Base-by-base conservation (phyloP, 192 early-diverging fungal species). In the Chytriomyces sp. region DNA sequence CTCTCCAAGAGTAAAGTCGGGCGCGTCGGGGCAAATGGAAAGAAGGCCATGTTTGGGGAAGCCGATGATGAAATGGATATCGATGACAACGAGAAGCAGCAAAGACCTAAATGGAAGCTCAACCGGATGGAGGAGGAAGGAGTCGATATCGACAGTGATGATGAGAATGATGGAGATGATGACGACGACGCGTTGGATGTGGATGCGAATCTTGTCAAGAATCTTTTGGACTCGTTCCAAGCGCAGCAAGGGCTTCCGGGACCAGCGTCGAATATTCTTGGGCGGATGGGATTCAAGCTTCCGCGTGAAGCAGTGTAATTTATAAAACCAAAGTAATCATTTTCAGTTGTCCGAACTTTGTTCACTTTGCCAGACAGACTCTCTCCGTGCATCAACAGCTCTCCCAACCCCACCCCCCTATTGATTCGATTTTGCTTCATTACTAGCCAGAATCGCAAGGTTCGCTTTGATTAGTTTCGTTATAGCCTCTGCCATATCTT, bases 161-260 rank as follows among this genome's bases (percentile, higher is more conserved):
- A 77, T 49, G 69, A 78, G 16, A 61, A 71, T 10, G 69, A 66
- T 47, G 75, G 75, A 9, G 57, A 70, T 0, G 79, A 66, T 61
- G 65, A 61, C 53, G 77, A 81, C 7, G 46, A 61, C 0, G 53
- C 3, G 53, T 91, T 97, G 7, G 88, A 96, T 78, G 65, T 96
- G 13, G 93, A 97, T 72, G 75, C 94, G 10, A 98, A 95, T 69
- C 76, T 97, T 47, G 93, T 95, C n/a, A 89, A 92, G 73, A 99
- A 98, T 81, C 83, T 99, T 69, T 82, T 98, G 23, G 91, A 94
- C 78, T 95, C 94, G 69, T 97, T 97, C 81, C 88, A 90, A 76
- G 86, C 94, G n/a, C 97, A 99, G 81, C 85, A 96, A 76, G 97
- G 97, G 0, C 82, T 95, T 67, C 88, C 94, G 20, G 97, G 97